Conservation (phyloP, 805 yeast genomes). For the Barnettozyma salicaria region DNA sequence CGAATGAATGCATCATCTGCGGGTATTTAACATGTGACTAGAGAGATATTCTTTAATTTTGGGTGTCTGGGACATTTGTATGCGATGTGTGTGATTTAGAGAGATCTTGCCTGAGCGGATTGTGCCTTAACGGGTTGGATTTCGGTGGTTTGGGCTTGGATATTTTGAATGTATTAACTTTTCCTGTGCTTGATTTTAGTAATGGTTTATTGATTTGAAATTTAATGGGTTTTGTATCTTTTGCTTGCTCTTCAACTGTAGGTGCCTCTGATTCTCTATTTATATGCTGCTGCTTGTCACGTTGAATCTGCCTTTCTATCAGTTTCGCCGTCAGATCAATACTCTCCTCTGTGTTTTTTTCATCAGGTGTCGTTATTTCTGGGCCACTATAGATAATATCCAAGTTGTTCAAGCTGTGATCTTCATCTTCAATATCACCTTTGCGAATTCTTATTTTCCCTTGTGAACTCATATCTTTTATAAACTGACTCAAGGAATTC, state of each 20-base stretch:
- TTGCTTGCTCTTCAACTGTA: conserved; percentile 1
- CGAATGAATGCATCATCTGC: conserved; percentile 12
- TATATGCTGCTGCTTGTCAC: conserved; percentile 28
- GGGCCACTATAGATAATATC: conserved; percentile 47
- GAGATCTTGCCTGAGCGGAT: no score
- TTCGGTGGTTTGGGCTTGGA: conserved; percentile 13
- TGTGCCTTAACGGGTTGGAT: conserved; percentile 16
- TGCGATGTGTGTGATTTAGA: no score
- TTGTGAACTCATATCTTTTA: conserved; percentile 49
- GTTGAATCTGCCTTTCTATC: conserved; percentile 48
- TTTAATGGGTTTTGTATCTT: conserved; percentile 10
- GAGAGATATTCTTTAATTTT: background rate
- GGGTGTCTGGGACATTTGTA: conserved; percentile 9
- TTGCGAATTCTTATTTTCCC: conserved; percentile 50
- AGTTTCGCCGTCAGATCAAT: conserved; percentile 29
- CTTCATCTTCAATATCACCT: conserved; percentile 26
- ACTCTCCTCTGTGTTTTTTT: conserved; percentile 37
- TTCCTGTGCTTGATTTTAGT: conserved; percentile 8
- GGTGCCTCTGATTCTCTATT: background rate
- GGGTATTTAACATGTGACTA: conserved; percentile 18
- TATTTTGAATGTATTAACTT: conserved; percentile 19
- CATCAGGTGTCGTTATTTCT: conserved; percentile 38
- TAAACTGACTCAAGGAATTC: conserved; percentile 62
- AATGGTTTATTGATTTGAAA: conserved; percentile 13
- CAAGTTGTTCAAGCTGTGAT: conserved; percentile 33